Percentiles rank a stretch among this genome's conserved stretches.
Conservation (phyloP, 495 filamentous ascomycete genomes). For the Neurospora tetrasperma region DNA sequence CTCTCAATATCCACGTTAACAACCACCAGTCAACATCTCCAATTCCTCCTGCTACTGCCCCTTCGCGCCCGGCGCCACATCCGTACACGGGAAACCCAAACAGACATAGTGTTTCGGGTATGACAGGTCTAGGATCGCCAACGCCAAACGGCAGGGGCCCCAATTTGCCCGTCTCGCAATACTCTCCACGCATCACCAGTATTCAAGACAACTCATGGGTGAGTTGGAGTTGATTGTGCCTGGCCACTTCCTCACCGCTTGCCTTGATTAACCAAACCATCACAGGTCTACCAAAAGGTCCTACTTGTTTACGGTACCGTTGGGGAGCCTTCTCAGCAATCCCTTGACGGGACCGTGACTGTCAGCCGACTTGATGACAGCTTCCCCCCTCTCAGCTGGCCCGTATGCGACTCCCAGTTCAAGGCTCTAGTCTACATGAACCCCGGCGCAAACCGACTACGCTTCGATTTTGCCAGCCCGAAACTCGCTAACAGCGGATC, state of each 20-base stretch:
- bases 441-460: constrained; percentile 74
- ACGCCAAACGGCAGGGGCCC: constrained; percentile 42
- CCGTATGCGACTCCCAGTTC: constrained; percentile 76
- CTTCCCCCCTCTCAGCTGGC: constrained; percentile 74
- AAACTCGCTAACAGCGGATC: constrained; percentile 62
- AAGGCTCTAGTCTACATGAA: constrained; percentile 81
- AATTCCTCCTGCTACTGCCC: constrained; percentile 15
- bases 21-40: constrained; percentile 30
- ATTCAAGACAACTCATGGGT: constrained; percentile 78
- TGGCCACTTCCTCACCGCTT: background rate
- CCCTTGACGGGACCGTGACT: constrained; percentile 69
- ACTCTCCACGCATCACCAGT: constrained; percentile 66
- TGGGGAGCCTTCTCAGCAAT: constrained; percentile 57
- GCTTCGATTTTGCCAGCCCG: constrained; percentile 76
- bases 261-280: constrained; percentile 5
- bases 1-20: constrained; percentile 38
- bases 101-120: constrained; percentile 41
- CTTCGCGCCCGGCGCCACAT: constrained; percentile 35
- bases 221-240: constrained; percentile 18
- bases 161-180: constrained; percentile 55
- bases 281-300: constrained; percentile 80
- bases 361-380: constrained; percentile 73
- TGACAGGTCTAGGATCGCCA: constrained; percentile 45
- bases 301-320: constrained; percentile 71
- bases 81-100: constrained; percentile 29